A percentile compares a stretch with the other conserved stretches of the same genome.
phyloP scores from a whole-genome alignment of 176 grass and related monocot species.

The Oryza glumipatula region DNA sequence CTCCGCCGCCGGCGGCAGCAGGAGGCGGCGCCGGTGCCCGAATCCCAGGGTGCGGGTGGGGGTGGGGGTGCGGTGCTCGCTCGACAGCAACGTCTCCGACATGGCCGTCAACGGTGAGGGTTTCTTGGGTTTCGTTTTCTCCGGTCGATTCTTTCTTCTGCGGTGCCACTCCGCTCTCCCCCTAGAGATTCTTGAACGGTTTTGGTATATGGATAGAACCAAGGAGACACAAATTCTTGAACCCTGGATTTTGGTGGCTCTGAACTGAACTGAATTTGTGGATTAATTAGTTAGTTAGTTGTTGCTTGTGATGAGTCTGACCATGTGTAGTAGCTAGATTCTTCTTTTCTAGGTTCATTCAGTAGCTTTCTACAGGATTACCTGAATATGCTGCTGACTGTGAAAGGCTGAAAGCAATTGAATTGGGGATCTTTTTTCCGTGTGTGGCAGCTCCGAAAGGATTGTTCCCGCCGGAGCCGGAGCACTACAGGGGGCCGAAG shows the following conservation, averaged over 20 bases:
- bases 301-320: not conserved
- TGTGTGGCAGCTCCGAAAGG: constrained; percentile 75
- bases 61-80: constrained; percentile 60
- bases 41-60: too few relatives aligned
- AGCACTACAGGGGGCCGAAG: constrained; percentile 80
- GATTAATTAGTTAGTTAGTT: not conserved
- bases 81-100: constrained; percentile 88
- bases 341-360: not conserved
- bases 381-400: not conserved
- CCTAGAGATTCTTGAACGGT: too few relatives aligned
- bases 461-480: constrained; percentile 83
- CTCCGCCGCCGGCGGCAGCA: constrained; percentile 1
- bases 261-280: not conserved
- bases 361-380: constrained; percentile 17
- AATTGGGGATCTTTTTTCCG: constrained; percentile 5
- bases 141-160: not conserved
- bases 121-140: not conserved
- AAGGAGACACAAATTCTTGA: too few relatives aligned
- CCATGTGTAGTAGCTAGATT: too few relatives aligned
- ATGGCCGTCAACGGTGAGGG: constrained; percentile 81
- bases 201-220: too few relatives aligned
- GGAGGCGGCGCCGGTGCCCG: not conserved
- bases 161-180: too few relatives aligned
- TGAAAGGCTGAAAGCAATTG: not conserved
- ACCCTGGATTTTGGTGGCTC: not conserved